phyloP scores from a whole-genome alignment of 148 eudicot species.

The Rhododendron ferrugineum region DNA sequence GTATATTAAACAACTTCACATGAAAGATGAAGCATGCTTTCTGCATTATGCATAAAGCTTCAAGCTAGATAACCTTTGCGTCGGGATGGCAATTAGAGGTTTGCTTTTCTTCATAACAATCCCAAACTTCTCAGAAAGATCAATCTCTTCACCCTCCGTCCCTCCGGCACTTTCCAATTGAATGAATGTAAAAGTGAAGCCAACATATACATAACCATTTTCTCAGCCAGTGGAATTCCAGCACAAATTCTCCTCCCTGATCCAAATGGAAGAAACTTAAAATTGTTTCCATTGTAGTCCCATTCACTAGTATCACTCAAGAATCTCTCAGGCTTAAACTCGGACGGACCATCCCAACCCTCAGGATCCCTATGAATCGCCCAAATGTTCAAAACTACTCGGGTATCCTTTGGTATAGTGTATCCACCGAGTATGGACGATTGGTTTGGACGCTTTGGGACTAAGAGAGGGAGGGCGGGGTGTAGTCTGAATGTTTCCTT shows the following conservation, averaged over 20 bases:
- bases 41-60: neutral
- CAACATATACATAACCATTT: slow-evolving; percentile 20
- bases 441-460: slow-evolving; percentile 24
- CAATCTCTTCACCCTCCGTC: slow-evolving; percentile 22
- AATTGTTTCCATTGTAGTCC: slow-evolving; percentile 31
- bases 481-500: slow-evolving; percentile 39
- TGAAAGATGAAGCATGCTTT: neutral
- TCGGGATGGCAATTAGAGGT: slow-evolving; percentile 25
- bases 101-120: slow-evolving; percentile 26
- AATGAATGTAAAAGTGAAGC: slow-evolving; percentile 38
- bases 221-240: slow-evolving; percentile 33
- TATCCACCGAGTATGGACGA: slow-evolving; percentile 24
- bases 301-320: neutral
- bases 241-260: slow-evolving; percentile 47
- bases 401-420: slow-evolving; percentile 21
- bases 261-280: slow-evolving; percentile 39
- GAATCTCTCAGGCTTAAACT: slow-evolving; percentile 30
- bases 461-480: slow-evolving; percentile 24
- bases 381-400: slow-evolving; percentile 21
- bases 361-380: slow-evolving; percentile 28
- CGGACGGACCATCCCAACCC: slow-evolving; percentile 8
- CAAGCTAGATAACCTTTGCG: slow-evolving; percentile 15
- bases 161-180: slow-evolving; percentile 28
- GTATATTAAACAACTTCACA: neutral
- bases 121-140: slow-evolving; percentile 34